phyloP scores from a whole-genome alignment of 2,329 filamentous ascomycete genomes.

The Stenocarpella maydis region DNA sequence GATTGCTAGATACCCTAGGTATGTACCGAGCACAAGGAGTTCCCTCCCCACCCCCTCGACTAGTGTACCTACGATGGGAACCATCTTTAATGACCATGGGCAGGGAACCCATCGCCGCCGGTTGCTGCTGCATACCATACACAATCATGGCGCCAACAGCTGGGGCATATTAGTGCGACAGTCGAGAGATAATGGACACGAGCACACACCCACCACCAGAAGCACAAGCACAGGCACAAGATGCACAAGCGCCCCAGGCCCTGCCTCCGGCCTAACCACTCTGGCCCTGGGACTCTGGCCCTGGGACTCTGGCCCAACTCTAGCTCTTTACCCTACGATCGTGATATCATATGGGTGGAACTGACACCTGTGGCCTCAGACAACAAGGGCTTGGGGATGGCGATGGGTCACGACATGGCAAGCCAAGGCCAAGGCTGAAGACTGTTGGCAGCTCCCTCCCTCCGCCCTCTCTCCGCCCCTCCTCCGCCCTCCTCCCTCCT shows the following conservation, averaged over 20 bases:
- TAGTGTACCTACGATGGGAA: slow-evolving; percentile 6
- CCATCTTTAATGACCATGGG: slow-evolving; percentile 12
- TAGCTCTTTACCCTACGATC: not conserved
- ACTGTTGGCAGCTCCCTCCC: not conserved
- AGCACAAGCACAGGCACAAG: not conserved
- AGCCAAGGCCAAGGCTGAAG: not conserved
- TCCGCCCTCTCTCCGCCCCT: not conserved
- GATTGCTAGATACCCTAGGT: too few relatives aligned
- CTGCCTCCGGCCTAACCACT: not conserved
- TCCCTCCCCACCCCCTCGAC: not conserved
- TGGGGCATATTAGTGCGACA: slow-evolving; percentile 24
- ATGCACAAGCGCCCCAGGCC: not conserved
- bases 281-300: not conserved
- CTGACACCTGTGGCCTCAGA: too few relatives aligned
- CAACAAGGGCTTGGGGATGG: not conserved
- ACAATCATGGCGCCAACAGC: slow-evolving; percentile 6
- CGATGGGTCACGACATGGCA: not conserved
- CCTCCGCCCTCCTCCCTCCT: slow-evolving; percentile 8
- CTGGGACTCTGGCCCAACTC: not conserved
- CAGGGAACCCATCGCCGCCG: slow-evolving; percentile 14
- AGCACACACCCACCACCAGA: too few relatives aligned
- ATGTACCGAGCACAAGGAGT: not conserved
- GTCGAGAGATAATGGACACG: slow-evolving; percentile 11
- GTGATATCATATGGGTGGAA: not conserved
- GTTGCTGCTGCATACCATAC: not conserved